Evolutionary conservation across 306 rosid species (phyloP).

Genomic region (Acacia melanoxylon): DNA sequence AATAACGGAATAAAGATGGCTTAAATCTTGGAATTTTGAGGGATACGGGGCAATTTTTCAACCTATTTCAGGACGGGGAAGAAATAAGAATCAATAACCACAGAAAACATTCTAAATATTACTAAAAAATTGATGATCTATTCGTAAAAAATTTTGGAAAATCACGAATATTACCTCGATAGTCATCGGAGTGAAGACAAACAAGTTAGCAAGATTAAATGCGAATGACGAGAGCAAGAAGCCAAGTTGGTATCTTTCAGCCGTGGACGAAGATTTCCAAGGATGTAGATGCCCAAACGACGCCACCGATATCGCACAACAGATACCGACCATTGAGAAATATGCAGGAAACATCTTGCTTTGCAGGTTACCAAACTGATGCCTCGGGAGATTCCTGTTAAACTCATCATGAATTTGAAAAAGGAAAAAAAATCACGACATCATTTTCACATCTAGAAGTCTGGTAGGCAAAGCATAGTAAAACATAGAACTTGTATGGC

Average conservation of each 20-base stretch:
- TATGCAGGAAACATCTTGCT: constrained; percentile 99
- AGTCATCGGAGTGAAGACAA: constrained; percentile 96
- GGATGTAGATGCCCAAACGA: constrained; percentile 92
- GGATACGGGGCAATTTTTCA: background rate
- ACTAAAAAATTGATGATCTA: background rate
- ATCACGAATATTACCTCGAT: constrained; percentile 62
- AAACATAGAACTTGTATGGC: background rate
- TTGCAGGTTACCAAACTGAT: constrained; percentile 96
- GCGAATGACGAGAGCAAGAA: constrained; percentile 84
- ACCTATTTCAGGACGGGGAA: background rate
- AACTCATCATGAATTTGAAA: background rate
- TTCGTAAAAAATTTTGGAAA: background rate
- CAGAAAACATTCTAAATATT: background rate
- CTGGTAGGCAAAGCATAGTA: background rate
- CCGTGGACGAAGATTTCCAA: constrained; percentile 70
- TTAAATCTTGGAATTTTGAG: background rate
- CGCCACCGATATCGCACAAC: constrained; percentile 72
- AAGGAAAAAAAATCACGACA: background rate
- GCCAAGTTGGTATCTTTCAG: constrained; percentile 92
- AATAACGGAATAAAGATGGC: background rate
- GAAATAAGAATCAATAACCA: background rate
- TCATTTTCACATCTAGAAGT: background rate
- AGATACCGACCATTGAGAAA: constrained; percentile 73
- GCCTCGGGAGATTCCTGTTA: constrained; percentile 89
- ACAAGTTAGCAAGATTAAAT: constrained; percentile 80